These are phyloP conservation scores for Naganishia randhawae DNA, from an alignment of 768 basidiomycete genomes.

Conservation along the genomic window DNA sequence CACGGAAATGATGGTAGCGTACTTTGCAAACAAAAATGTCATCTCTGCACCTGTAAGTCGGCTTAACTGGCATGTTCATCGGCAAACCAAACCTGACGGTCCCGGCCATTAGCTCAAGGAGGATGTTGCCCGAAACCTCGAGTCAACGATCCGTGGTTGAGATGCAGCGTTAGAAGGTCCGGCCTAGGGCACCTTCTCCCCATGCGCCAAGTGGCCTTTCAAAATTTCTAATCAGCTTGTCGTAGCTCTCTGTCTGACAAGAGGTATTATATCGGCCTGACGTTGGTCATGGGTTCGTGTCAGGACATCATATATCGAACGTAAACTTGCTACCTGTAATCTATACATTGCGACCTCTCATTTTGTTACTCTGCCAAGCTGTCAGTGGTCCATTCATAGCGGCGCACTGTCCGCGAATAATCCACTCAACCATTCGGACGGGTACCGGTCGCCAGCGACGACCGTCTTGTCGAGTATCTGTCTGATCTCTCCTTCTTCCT, in stretches of 20 bases:
- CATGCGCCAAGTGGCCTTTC: too few species aligned
- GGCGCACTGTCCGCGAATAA: conserved; percentile 21
- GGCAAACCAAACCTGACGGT: not conserved
- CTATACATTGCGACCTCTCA: too few species aligned
- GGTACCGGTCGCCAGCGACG: conserved; percentile 35
- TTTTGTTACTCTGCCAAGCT: too few species aligned
- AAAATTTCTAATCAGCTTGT: too few species aligned
- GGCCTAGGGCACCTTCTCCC: not conserved
- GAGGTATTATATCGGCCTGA: too few species aligned
- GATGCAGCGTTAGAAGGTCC: not conserved
- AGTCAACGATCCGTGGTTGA: conserved; percentile 24
- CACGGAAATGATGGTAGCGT: conserved; percentile 49
- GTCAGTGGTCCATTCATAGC: too few species aligned
- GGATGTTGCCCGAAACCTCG: conserved; percentile 41
- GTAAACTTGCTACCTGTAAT: too few species aligned
- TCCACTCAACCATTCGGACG: conserved; percentile 10
- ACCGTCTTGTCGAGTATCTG: conserved; percentile 46
- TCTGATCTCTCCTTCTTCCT: conserved; percentile 42
- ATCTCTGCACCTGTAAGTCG: conserved; percentile 41
- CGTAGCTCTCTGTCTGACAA: too few species aligned
- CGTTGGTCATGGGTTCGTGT: too few species aligned
- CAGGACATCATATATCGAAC: too few species aligned
- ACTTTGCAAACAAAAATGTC: conserved; percentile 49
- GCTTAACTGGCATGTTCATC: not conserved
- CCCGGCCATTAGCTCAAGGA: conserved; percentile 37